phyloP scores from a whole-genome alignment of 2,329 filamentous ascomycete genomes.

The Aspergillus fumigatus region DNA sequence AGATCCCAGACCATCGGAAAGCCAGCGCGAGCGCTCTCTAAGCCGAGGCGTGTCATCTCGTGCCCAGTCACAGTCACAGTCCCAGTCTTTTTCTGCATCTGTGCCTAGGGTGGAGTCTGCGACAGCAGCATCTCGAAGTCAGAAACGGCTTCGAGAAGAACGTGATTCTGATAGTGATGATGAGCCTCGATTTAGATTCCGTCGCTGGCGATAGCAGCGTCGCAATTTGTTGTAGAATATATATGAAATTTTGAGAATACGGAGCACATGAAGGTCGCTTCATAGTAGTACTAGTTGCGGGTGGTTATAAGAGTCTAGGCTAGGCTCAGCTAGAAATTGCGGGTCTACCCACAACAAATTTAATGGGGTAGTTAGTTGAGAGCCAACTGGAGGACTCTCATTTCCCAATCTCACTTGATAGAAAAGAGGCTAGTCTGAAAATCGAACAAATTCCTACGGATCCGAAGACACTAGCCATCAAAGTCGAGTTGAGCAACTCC shows the following conservation, averaged over 20 bases:
- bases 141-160: constrained; percentile 32
- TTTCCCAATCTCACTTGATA: not conserved
- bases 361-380: too few species aligned
- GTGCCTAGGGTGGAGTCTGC: constrained; percentile 17
- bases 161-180: constrained; percentile 55
- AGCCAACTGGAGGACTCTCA: not conserved
- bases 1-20: constrained; percentile 19
- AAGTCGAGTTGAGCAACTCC: too few species aligned
- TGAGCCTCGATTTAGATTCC: constrained; percentile 53
- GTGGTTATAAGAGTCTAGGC: not conserved
- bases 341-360: not conserved
- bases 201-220: constrained; percentile 36
- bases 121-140: constrained; percentile 17
- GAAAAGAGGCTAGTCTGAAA: not conserved
- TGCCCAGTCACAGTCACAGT: constrained; percentile 5
- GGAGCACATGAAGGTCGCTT: too few species aligned
- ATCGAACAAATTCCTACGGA: not conserved
- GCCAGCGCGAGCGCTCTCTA: constrained; percentile 10
- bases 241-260: not conserved
- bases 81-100: constrained; percentile 15
- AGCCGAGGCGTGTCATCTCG: constrained; percentile 4
- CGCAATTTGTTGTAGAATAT: constrained; percentile 5
- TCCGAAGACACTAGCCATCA: not conserved
- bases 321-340: not conserved
- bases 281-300: too few species aligned